Percentiles rank a stretch among this genome's conserved stretches.
Evolutionary conservation across 345 rosid species (phyloP).

Genomic region (Eucalyptus sp.): DNA sequence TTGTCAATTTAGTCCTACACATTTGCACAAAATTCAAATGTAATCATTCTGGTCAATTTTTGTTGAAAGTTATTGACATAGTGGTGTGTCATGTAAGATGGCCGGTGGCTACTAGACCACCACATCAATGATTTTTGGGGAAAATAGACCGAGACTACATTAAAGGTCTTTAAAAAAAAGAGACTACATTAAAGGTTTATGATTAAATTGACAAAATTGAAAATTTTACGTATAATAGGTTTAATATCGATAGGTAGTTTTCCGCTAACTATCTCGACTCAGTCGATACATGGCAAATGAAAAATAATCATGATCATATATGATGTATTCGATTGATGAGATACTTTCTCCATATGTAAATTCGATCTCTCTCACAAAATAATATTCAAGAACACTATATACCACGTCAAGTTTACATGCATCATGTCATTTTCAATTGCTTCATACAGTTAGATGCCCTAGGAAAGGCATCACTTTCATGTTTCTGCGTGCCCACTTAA

Average conservation of each 20-base stretch:
- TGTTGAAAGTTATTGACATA: background rate
- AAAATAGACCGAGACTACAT: background rate
- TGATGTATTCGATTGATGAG: background rate
- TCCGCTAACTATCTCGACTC: background rate
- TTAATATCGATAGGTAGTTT: background rate
- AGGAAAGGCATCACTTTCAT: background rate
- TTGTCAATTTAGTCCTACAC: background rate
- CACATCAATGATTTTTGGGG: fast-evolving
- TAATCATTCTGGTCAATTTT: background rate
- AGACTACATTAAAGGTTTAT: background rate
- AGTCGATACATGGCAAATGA: background rate
- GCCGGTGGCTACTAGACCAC: background rate
- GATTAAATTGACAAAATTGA: background rate
- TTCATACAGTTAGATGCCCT: background rate
- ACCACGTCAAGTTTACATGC: background rate
- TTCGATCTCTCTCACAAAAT: background rate
- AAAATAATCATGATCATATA: background rate
- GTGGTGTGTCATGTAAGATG: fast-evolving
- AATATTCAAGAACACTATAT: background rate
- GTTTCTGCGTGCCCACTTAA: background rate
- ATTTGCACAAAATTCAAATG: background rate
- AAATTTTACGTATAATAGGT: background rate
- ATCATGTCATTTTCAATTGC: background rate
- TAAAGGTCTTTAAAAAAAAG: background rate
- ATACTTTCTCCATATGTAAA: background rate